A percentile compares a stretch with the other conserved stretches of the same genome.
Evolutionary conservation across 2,329 filamentous ascomycete species (phyloP).

Genomic region (Pseudohalonectria lignicola): DNA sequence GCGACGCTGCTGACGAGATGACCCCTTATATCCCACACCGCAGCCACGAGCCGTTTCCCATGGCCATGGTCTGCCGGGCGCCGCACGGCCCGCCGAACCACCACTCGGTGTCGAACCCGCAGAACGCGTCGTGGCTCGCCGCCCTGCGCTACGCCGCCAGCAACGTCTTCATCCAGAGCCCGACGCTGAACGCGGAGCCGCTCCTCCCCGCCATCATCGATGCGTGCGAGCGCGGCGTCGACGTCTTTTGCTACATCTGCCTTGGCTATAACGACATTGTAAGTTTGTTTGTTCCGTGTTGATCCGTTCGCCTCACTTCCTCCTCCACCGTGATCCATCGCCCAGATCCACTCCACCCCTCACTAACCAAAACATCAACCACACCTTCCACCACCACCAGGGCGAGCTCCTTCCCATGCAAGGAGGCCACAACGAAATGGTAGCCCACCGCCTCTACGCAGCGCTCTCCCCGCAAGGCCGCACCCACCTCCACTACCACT

Average conservation of each 20-base stretch:
- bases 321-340: not conserved
- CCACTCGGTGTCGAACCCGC: constrained; percentile 50
- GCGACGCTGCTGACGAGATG: constrained; percentile 32
- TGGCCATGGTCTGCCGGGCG: constrained; percentile 59
- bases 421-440: constrained; percentile 66
- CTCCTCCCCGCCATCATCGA: constrained; percentile 51
- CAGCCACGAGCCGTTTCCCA: constrained; percentile 47
- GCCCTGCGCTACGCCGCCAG: constrained; percentile 52
- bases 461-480: constrained; percentile 37
- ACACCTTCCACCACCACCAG: constrained; percentile 13
- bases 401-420: constrained; percentile 68
- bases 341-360: not conserved
- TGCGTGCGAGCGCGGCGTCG: constrained; percentile 55
- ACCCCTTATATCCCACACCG: constrained; percentile 52
- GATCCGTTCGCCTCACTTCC: not conserved
- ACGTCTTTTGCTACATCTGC: constrained; percentile 61
- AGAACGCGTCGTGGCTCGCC: constrained; percentile 67
- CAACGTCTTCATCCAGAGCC: constrained; percentile 67
- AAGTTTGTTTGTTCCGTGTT: constrained; percentile 11
- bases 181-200: constrained; percentile 63
- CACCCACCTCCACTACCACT: constrained; percentile 47
- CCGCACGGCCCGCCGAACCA: constrained; percentile 57
- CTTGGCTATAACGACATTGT: constrained; percentile 68
- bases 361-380: constrained; percentile 1
- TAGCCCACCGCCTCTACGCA: constrained; percentile 47